These are phyloP conservation scores for Coemansia pectinata DNA, from an alignment of 192 early-diverging fungal species.

Conservation along the genomic window DNA sequence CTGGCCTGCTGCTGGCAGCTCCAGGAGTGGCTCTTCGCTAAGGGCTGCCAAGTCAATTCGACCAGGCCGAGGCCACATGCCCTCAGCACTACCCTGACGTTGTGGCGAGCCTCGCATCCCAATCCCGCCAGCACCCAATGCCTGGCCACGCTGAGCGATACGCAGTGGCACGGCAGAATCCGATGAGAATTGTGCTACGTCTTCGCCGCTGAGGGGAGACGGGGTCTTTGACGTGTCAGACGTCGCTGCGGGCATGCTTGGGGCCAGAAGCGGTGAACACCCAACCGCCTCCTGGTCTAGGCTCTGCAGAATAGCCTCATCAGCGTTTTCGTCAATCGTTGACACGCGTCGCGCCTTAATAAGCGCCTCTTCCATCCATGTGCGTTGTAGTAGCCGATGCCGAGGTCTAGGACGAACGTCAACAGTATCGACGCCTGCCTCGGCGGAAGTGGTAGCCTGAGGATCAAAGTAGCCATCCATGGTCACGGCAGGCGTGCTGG, in stretches of 20 bases:
- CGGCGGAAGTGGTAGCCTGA: background rate
- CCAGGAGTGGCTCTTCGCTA: constrained; percentile 19
- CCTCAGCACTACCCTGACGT: constrained; percentile 12
- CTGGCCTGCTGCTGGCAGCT: constrained; percentile 4
- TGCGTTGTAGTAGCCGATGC: constrained; percentile 50
- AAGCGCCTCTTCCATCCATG: constrained; percentile 57
- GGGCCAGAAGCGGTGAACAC: background rate
- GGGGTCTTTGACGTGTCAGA: constrained; percentile 9
- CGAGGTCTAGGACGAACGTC: constrained; percentile 36
- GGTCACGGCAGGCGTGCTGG: constrained; percentile 50
- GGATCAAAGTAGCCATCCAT: constrained; percentile 58
- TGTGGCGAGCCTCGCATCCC: constrained; percentile 11
- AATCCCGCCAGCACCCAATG: background rate
- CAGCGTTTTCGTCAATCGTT: constrained; percentile 51
- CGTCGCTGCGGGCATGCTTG: constrained; percentile 1
- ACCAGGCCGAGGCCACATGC: constrained; percentile 3
- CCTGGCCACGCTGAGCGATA: constrained; percentile 26
- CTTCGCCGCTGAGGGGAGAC: constrained; percentile 8
- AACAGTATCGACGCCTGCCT: background rate
- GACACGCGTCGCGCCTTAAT: constrained; percentile 55
- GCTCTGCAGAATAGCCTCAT: constrained; percentile 45
- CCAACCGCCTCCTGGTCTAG: constrained; percentile 15
- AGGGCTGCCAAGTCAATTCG: constrained; percentile 22
- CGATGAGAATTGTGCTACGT: constrained; percentile 23
- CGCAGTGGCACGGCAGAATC: constrained; percentile 4